Percentiles rank a stretch among this genome's conserved stretches.
Evolutionary conservation across 768 basidiomycete species (phyloP).

Genomic region (Dacryopinax primogenitus): DNA sequence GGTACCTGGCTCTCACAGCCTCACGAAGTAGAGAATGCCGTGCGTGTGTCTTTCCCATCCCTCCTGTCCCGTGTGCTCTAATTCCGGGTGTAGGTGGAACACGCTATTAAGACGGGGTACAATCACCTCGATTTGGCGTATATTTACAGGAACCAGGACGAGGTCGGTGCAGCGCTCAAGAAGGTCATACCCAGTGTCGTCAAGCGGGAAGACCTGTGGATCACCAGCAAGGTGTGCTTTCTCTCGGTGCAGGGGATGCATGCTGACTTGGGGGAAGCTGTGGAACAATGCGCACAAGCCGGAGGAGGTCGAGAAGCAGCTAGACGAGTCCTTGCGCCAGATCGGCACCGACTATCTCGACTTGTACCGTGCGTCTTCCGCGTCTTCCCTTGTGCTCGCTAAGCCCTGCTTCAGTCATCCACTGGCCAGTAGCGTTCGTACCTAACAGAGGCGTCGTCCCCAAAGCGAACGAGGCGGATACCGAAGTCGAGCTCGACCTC

Average conservation of each 20-base stretch:
- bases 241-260: background rate
- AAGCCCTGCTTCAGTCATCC: slow-evolving; percentile 40
- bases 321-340: slow-evolving; percentile 61
- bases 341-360: slow-evolving; percentile 69
- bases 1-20: slow-evolving; percentile 73
- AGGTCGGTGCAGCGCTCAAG: slow-evolving; percentile 60
- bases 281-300: slow-evolving; percentile 69
- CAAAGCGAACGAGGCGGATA: slow-evolving; percentile 19
- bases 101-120: slow-evolving; percentile 62
- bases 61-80: background rate
- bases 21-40: slow-evolving; percentile 61
- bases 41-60: slow-evolving; percentile 23
- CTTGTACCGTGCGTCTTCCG: slow-evolving; percentile 47
- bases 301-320: slow-evolving; percentile 52
- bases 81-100: slow-evolving; percentile 42
- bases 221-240: slow-evolving; percentile 19
- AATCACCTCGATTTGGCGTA: slow-evolving; percentile 75
- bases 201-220: slow-evolving; percentile 59
- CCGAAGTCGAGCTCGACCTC: slow-evolving; percentile 43
- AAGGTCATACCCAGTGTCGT: slow-evolving; percentile 67
- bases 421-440: slow-evolving; percentile 65
- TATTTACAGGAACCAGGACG: slow-evolving; percentile 68
- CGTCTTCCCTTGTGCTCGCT: background rate
- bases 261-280: slow-evolving; percentile 50
- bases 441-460: slow-evolving; percentile 48